phyloP scores from a whole-genome alignment of 208 protist genomes.

The Crithidia sp. region DNA sequence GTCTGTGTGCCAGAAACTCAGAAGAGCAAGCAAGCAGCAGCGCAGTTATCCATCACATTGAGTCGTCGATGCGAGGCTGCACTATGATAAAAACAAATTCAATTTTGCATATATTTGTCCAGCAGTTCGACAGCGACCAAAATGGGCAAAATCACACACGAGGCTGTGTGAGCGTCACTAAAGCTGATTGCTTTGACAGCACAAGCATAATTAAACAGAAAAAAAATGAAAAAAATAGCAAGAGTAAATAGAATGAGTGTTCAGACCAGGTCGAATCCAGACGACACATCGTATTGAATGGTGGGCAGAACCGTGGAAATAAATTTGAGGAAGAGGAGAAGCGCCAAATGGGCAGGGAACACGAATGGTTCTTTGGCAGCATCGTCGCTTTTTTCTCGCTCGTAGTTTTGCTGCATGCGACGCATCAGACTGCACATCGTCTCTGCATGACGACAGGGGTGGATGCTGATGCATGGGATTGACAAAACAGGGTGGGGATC shows the following conservation, averaged over 20 bases:
- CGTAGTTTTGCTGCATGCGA: slow-evolving; percentile 74
- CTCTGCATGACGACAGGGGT: slow-evolving; percentile 95
- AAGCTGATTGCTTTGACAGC: too few relatives aligned
- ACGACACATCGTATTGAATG: slow-evolving; percentile 96
- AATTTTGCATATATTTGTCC: too few relatives aligned
- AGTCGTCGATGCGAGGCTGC: too few relatives aligned
- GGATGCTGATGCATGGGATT: slow-evolving; percentile 93
- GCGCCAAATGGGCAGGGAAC: slow-evolving; percentile 56
- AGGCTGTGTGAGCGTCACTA: too few relatives aligned
- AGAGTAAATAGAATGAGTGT: neutral
- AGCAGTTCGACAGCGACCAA: too few relatives aligned
- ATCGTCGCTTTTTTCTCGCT: slow-evolving; percentile 33
- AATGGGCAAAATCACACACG: too few relatives aligned
- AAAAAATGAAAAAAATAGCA: neutral
- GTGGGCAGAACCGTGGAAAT: slow-evolving; percentile 96
- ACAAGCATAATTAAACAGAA: too few relatives aligned
- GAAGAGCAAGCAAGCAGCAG: too few relatives aligned
- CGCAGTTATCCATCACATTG: too few relatives aligned
- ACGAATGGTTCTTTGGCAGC: slow-evolving; percentile 47
- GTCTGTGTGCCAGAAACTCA: too few relatives aligned
- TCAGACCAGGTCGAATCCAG: slow-evolving; percentile 65
- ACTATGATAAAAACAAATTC: too few relatives aligned
- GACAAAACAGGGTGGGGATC: slow-evolving; percentile 88
- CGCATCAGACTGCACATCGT: slow-evolving; percentile 95
- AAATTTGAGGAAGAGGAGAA: slow-evolving; percentile 91